Evolutionary conservation across 306 rosid genomes (phyloP).

Genomic region (Prunus salicina): DNA sequence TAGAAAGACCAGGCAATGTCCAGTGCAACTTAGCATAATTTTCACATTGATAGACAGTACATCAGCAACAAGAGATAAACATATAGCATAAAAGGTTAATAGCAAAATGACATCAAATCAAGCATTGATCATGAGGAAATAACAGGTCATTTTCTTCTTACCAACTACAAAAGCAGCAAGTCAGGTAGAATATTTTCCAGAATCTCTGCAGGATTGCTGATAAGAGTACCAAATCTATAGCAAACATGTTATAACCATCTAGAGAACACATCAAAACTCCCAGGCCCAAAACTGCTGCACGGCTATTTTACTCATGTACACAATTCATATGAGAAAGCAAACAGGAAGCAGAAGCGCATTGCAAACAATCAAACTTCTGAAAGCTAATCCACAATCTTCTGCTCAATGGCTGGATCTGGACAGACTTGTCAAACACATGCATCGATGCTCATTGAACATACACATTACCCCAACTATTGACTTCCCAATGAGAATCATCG

Average conservation of each 20-base stretch:
- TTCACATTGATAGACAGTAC: slow-evolving; percentile 46
- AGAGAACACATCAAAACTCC: slow-evolving; percentile 75
- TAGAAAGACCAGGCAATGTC: slow-evolving; percentile 43
- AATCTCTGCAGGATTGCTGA: slow-evolving; percentile 89
- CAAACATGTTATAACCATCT: slow-evolving; percentile 61
- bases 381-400: slow-evolving; percentile 60
- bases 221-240: slow-evolving; percentile 76
- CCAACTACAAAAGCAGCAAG: slow-evolving; percentile 98
- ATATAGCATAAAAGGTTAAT: slow-evolving; percentile 21
- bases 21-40: slow-evolving; percentile 51
- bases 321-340: slow-evolving; percentile 51
- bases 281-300: slow-evolving; percentile 68
- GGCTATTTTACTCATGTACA: slow-evolving; percentile 62
- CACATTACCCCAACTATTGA: slow-evolving; percentile 32
- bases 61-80: slow-evolving; percentile 41
- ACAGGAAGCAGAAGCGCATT: slow-evolving; percentile 45
- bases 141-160: slow-evolving; percentile 65
- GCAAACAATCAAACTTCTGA: slow-evolving; percentile 64
- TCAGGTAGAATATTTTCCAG: slow-evolving; percentile 96
- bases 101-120: slow-evolving; percentile 36
- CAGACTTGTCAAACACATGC: slow-evolving; percentile 53
- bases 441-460: slow-evolving; percentile 44
- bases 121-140: slow-evolving; percentile 48
- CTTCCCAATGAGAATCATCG: slow-evolving; percentile 29
- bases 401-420: slow-evolving; percentile 51